Evolutionary conservation across 192 early-diverging fungal genomes (phyloP), one percentile per base, ranked within the genome.

Genomic region (Coemansia sp.): DNA sequence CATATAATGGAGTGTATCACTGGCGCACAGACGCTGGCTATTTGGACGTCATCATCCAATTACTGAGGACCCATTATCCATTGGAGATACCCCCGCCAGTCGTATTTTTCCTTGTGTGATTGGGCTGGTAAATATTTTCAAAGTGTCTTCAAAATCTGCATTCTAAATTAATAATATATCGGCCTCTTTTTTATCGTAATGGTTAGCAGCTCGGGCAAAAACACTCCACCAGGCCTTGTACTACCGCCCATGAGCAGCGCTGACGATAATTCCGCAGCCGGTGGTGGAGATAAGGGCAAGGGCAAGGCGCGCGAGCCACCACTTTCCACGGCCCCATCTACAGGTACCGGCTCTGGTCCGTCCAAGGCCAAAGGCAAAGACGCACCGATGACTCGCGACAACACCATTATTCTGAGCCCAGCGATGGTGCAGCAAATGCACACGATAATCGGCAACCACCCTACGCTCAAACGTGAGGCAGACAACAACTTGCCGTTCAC

Each of bases 401-500:
- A 65, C 59, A 68, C 65, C 7, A 79, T 79, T 18, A 59, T 74
- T 8, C 60, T 79, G 16, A 74, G 77, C 24, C 77, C 77, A 18
- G 77, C 77, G 34, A 79, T 79, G 77, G 46, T 79, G 0, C 64
- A 79, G 50, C 77, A 79, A 48, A 79, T 79, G 77, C 77, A 65
- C 51, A 60, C 28, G 23, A 79, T 79, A 20, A 79, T 79, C 24
- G 60, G 70, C 26, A 79, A 79, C 71, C 77, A 79, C 45, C 56
- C 77, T 5, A 65, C 38, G 18, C 53, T 79, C 26, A 79, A 79
- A 45, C 62, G 67, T 28, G 77, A 79, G 20, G 71, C 77, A 5
- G 77, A 79, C 77, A 79, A 79, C 71, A 79, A 79, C 53, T 62
- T 79, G 21, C 77, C 77, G 9, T 79, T 79, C 42, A 79, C 77